Conservation (phyloP, 75 land plant species). For the Cunninghamia lanceolata region DNA sequence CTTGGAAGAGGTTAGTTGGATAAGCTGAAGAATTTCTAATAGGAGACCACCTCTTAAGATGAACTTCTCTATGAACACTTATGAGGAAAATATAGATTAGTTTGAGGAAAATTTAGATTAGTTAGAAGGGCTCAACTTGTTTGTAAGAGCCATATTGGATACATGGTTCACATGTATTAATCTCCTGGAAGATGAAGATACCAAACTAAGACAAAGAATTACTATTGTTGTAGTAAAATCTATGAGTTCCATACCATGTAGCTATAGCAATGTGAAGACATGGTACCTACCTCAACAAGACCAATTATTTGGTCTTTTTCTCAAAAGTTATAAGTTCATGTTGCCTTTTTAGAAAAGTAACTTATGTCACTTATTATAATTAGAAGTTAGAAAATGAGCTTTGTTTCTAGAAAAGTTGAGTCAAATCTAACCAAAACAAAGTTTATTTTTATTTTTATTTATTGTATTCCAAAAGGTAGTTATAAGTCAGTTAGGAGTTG, state of each 20-base stretch:
- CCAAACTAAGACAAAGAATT: constrained; percentile 62
- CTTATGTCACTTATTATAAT: too few species aligned
- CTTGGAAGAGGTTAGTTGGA: constrained; percentile 53
- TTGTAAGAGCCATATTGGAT: constrained; percentile 44
- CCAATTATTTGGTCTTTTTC: too few species aligned
- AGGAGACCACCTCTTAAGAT: neutral
- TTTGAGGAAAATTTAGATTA: too few species aligned
- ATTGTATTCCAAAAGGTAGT: too few species aligned
- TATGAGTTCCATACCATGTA: constrained; percentile 14
- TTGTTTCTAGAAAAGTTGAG: too few species aligned
- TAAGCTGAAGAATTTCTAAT: constrained; percentile 31
- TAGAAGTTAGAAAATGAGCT: too few species aligned
- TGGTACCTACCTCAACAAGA: constrained; percentile 57
- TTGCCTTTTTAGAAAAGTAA: too few species aligned
- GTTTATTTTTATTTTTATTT: too few species aligned
- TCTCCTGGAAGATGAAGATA: constrained; percentile 91
- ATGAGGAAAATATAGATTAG: neutral
- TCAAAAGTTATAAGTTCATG: too few species aligned
- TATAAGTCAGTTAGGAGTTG: too few species aligned
- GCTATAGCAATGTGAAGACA: constrained; percentile 9
- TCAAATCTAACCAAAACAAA: too few species aligned
- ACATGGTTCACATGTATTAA: constrained; percentile 69
- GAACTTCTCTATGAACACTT: neutral
- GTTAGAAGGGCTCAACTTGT: constrained; percentile 20
- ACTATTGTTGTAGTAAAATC: constrained; percentile 51